Evolutionary conservation across 1,284 basidiomycete genomes (phyloP).

Genomic region (Gymnopus androsaceus): DNA sequence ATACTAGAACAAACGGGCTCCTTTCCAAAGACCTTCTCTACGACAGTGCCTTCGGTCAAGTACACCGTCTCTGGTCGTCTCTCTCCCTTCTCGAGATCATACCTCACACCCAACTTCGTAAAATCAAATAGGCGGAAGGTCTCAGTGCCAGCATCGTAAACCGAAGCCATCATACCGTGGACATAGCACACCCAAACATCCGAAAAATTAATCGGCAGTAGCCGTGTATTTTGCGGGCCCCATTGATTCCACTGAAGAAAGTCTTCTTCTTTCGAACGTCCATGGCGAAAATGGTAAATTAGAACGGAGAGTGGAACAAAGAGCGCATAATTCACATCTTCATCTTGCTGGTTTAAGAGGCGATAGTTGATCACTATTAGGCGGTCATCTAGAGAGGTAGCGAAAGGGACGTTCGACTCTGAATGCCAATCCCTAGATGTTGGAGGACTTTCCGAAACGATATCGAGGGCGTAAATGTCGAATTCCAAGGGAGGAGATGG

Average conservation of each 20-base stretch:
- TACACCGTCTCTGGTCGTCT: not conserved
- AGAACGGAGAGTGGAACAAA: slow-evolving; percentile 16
- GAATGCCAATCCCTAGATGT: not conserved
- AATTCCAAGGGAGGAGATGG: not conserved
- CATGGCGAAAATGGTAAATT: slow-evolving; percentile 1
- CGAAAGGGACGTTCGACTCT: slow-evolving; percentile 14
- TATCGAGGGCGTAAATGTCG: not conserved
- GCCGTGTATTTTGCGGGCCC: slow-evolving; percentile 14
- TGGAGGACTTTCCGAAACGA: slow-evolving; percentile 10
- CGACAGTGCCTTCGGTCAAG: not conserved
- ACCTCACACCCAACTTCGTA: not conserved
- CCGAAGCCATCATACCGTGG: slow-evolving; percentile 15
- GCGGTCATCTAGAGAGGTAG: slow-evolving; percentile 10
- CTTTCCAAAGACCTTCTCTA: not conserved
- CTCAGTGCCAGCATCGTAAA: not conserved
- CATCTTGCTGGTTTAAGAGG: not conserved
- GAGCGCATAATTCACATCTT: slow-evolving; percentile 1
- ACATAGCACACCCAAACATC: slow-evolving; percentile 18
- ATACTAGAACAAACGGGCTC: not conserved
- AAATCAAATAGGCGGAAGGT: slow-evolving; percentile 12
- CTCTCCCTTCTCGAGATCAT: slow-evolving; percentile 1
- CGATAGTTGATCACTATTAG: slow-evolving; percentile 15
- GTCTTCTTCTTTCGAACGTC: not conserved
- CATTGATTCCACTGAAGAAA: slow-evolving; percentile 15
- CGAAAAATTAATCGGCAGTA: slow-evolving; percentile 9